A percentile compares a stretch with the other conserved stretches of the same genome.
Evolutionary conservation across 805 yeast genomes (phyloP).

Genomic region (Zygoascus biomembranicola): DNA sequence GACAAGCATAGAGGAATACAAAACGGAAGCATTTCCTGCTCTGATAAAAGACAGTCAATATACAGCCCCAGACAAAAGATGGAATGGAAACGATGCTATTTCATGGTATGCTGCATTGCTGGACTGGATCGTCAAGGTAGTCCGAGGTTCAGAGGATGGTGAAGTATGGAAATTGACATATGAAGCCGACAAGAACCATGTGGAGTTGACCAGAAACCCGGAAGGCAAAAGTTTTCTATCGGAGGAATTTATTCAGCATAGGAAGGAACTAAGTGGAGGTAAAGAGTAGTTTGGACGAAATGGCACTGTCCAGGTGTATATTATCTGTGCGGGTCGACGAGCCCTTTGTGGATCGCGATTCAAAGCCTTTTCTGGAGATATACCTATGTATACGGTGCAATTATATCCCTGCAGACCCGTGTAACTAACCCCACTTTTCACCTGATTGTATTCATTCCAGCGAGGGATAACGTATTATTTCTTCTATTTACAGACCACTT

Average conservation of each 20-base stretch:
- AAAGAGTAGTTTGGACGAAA: too few species aligned
- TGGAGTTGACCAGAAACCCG: slow-evolving; percentile 31
- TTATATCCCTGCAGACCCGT: too few species aligned
- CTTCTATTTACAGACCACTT: too few species aligned
- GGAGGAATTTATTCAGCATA: not conserved
- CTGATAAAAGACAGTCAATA: slow-evolving; percentile 18
- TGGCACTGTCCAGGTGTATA: too few species aligned
- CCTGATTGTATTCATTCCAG: too few species aligned
- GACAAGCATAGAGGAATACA: slow-evolving; percentile 61
- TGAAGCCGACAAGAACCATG: slow-evolving; percentile 45
- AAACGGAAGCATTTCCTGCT: slow-evolving; percentile 69
- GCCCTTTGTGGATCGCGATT: not conserved
- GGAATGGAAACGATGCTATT: slow-evolving; percentile 69
- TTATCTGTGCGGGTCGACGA: too few species aligned
- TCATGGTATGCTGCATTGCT: slow-evolving; percentile 81
- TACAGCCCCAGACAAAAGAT: slow-evolving; percentile 19
- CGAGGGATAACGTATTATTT: too few species aligned
- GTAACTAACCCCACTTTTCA: too few species aligned
- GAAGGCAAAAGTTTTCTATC: not conserved
- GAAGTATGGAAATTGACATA: slow-evolving; percentile 49
- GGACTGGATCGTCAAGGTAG: slow-evolving; percentile 59
- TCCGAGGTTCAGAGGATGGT: slow-evolving; percentile 44
- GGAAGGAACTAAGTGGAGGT: not conserved
- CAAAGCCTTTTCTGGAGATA: not conserved
- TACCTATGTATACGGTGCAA: too few species aligned